Percentiles rank a stretch among this genome's conserved stretches.
Conservation (phyloP, 306 rosid genomes). For the Cucurbita ficifolia region DNA sequence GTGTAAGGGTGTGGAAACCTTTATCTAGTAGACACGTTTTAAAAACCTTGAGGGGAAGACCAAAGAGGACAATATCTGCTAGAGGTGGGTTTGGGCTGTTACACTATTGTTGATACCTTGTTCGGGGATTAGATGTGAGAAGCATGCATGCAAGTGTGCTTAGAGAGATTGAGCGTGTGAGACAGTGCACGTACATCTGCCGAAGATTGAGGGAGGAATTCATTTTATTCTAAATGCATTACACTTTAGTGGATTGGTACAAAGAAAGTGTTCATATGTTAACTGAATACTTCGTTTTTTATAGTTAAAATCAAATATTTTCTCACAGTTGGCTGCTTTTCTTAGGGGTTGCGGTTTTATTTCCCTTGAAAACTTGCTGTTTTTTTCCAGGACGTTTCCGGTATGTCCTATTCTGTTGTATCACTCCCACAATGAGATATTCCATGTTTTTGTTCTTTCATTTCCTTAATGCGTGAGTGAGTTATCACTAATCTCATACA, state of each 20-base stretch:
- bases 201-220: neutral
- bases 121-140: neutral
- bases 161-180: neutral
- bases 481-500: constrained; percentile 44
- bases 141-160: neutral
- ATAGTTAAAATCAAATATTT: constrained; percentile 14
- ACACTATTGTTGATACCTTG: neutral
- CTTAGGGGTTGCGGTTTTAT: constrained; percentile 84
- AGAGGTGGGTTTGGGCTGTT: too few species aligned
- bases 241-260: neutral
- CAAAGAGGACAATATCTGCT: too few species aligned
- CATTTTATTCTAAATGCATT: neutral
- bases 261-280: neutral
- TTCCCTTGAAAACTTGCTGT: constrained; percentile 86
- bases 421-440: neutral
- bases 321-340: constrained; percentile 39
- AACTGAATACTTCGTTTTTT: neutral
- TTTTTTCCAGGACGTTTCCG: constrained; percentile 65
- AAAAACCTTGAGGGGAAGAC: too few species aligned
- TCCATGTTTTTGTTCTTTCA: constrained; percentile 3
- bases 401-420: constrained; percentile 31
- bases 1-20: too few species aligned
- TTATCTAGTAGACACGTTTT: too few species aligned
- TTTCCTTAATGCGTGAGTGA: constrained; percentile 17
- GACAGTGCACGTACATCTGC: neutral